A percentile compares a stretch with the other conserved stretches of the same genome.
phyloP scores from a whole-genome alignment of 208 protist species.

The Trypanosoma platydactyli region DNA sequence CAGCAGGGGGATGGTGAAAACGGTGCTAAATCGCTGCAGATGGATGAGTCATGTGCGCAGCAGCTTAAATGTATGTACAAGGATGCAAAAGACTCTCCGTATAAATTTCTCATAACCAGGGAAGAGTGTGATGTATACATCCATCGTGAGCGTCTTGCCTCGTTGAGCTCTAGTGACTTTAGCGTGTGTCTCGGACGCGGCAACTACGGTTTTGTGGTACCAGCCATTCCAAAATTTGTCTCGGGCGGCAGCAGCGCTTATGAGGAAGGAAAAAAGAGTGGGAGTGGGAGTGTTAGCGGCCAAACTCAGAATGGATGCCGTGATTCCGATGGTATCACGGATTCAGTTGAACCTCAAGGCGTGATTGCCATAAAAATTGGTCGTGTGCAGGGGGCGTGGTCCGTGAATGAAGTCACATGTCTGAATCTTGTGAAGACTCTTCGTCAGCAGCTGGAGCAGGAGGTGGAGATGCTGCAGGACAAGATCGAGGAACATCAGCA shows the following conservation, averaged over 20 bases:
- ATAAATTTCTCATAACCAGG: conserved; percentile 7
- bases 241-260: background rate
- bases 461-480: conserved; percentile 4
- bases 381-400: conserved; percentile 21
- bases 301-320: background rate
- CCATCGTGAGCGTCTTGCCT: background rate
- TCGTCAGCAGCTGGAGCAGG: conserved; percentile 2
- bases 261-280: background rate
- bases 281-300: background rate
- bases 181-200: conserved; percentile 13
- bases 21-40: background rate
- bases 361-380: conserved; percentile 23
- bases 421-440: conserved; percentile 2
- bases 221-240: background rate
- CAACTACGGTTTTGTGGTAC: conserved; percentile 29
- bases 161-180: conserved; percentile 1
- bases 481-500: background rate
- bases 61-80: conserved; percentile 1
- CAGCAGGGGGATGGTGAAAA: background rate
- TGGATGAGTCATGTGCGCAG: conserved; percentile 2
- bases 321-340: background rate
- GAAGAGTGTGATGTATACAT: background rate
- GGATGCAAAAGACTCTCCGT: conserved; percentile 15
- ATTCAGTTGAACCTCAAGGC: background rate
- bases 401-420: conserved; percentile 18